phyloP scores from a whole-genome alignment of 352 stramenopile genomes.

The Thraustochytrium sp. region DNA sequence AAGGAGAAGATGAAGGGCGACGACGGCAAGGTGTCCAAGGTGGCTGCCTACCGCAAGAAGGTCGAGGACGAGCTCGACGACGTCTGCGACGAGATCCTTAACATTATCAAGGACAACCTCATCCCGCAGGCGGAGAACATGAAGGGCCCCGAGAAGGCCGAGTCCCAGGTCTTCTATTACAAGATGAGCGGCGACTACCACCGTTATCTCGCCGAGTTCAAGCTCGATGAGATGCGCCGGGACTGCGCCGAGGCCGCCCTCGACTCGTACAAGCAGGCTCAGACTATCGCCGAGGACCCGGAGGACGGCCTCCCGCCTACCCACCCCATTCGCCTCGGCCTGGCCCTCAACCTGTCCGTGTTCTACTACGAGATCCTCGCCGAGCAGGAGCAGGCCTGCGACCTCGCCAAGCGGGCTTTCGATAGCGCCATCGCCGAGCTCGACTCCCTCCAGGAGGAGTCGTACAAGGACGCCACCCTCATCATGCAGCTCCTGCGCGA shows the following conservation, averaged over 20 bases:
- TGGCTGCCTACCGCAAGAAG: slow-evolving; percentile 66
- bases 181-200: slow-evolving; percentile 99
- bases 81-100: slow-evolving; percentile 94
- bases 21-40: slow-evolving; percentile 62
- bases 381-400: slow-evolving; percentile 83
- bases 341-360: slow-evolving; percentile 96
- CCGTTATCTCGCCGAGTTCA: slow-evolving; percentile 98
- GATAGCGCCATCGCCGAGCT: slow-evolving; percentile 98
- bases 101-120: slow-evolving; percentile 94
- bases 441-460: slow-evolving; percentile 97
- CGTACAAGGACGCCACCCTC: slow-evolving; percentile 98
- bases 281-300: slow-evolving; percentile 73
- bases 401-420: slow-evolving; percentile 92
- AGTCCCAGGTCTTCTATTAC: slow-evolving; percentile 99
- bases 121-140: slow-evolving; percentile 77
- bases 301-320: slow-evolving; percentile 79
- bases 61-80: slow-evolving; percentile 88
- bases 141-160: slow-evolving; percentile 76
- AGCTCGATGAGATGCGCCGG: slow-evolving; percentile 88
- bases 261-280: slow-evolving; percentile 75
- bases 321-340: slow-evolving; percentile 94
- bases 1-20: slow-evolving; percentile 88
- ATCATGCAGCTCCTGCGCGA: slow-evolving; percentile 99
- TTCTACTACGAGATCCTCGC: slow-evolving; percentile 99
- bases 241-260: slow-evolving; percentile 66